phyloP scores from a whole-genome alignment of 345 rosid species.

The Syzygium aromaticum region DNA sequence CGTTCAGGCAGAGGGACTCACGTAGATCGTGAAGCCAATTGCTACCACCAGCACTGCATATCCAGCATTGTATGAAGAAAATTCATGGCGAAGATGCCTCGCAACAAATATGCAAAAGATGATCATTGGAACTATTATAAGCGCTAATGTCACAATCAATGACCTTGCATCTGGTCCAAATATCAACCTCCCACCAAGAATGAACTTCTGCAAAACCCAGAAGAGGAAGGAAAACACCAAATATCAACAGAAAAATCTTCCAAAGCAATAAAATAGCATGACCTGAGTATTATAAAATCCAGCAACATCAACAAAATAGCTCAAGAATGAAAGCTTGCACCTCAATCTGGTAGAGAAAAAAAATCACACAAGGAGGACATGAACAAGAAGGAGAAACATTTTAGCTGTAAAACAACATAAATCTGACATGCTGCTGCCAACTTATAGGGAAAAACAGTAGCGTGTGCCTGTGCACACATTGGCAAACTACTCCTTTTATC shows the following conservation, averaged over 20 bases:
- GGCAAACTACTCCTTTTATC: background rate
- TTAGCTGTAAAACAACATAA: background rate
- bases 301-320: background rate
- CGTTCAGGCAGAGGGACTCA: slow-evolving; percentile 26
- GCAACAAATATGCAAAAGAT: slow-evolving; percentile 88
- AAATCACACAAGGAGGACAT: background rate
- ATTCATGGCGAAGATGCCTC: slow-evolving; percentile 86
- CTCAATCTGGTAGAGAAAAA: background rate
- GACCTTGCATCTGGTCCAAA: slow-evolving; percentile 98
- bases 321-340: background rate
- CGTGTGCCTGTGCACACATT: background rate
- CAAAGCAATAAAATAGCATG: background rate
- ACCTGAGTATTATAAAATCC: background rate
- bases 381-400: background rate
- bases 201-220: slow-evolving; percentile 40
- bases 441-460: background rate
- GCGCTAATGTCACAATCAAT: slow-evolving; percentile 55
- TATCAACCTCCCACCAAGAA: slow-evolving; percentile 81
- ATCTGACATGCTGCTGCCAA: background rate
- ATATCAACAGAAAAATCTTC: background rate
- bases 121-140: slow-evolving; percentile 63
- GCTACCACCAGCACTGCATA: slow-evolving; percentile 66
- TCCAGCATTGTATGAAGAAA: slow-evolving; percentile 69
- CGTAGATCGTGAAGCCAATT: slow-evolving; percentile 60
- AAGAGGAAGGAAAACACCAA: slow-evolving; percentile 2